Evolutionary conservation across 805 yeast species (phyloP).

Genomic region (Cyberlindnera sargentensis): DNA sequence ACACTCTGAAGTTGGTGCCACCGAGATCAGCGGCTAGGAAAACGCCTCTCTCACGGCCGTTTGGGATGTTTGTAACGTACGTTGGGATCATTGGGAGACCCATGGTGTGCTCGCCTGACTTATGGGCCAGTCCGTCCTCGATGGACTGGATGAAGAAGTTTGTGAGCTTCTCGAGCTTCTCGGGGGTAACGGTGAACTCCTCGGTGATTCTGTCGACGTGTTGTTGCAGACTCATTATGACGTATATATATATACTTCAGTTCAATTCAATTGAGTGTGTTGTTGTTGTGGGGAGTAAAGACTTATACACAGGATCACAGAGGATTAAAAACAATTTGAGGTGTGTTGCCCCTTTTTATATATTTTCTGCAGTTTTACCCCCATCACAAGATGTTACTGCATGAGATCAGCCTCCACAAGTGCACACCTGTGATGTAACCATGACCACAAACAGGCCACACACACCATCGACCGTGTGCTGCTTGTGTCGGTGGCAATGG

Average conservation of each 20-base stretch:
- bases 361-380: too few relatives aligned
- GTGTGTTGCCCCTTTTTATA: too few relatives aligned
- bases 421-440: too few relatives aligned
- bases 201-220: slow-evolving; percentile 15
- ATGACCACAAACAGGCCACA: too few relatives aligned
- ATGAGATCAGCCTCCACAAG: too few relatives aligned
- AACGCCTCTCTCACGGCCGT: slow-evolving; percentile 78
- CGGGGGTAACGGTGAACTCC: slow-evolving; percentile 16
- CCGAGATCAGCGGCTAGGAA: slow-evolving; percentile 91
- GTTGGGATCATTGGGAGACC: slow-evolving; percentile 92
- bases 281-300: background rate
- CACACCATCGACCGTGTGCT: too few relatives aligned
- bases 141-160: slow-evolving; percentile 54
- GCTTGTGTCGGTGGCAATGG: too few relatives aligned
- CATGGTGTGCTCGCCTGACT: slow-evolving; percentile 29
- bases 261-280: background rate
- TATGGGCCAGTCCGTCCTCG: slow-evolving; percentile 48
- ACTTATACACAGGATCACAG: too few relatives aligned
- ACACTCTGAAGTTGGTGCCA: slow-evolving; percentile 93
- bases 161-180: slow-evolving; percentile 22
- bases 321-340: too few relatives aligned
- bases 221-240: slow-evolving; percentile 1
- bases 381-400: too few relatives aligned
- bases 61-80: slow-evolving; percentile 77
- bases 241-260: too few relatives aligned